Conservation (phyloP, 768 basidiomycete genomes). For the Naganishia antarctica region DNA sequence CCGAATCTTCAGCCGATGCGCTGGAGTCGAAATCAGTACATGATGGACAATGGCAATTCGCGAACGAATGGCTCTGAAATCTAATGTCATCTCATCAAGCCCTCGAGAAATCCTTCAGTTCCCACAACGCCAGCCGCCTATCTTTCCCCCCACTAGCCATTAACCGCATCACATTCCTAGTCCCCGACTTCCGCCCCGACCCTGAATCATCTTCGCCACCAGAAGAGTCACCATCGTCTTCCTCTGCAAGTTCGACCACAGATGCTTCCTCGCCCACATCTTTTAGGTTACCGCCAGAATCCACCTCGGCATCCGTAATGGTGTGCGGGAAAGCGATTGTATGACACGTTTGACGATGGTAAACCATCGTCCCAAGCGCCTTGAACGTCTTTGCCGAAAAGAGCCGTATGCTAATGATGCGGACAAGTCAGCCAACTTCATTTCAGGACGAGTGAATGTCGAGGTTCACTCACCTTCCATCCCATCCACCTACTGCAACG, state of each 20-base stretch:
- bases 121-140: slow-evolving; percentile 67
- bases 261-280: neutral
- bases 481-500: slow-evolving; percentile 89
- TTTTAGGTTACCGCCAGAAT: neutral
- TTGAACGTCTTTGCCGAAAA: slow-evolving; percentile 77
- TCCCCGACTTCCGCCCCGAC: slow-evolving; percentile 58
- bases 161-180: slow-evolving; percentile 53
- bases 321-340: slow-evolving; percentile 63
- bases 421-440: neutral
- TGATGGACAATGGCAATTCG: too few species aligned
- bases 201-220: slow-evolving; percentile 52
- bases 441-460: neutral
- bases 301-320: neutral
- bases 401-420: slow-evolving; percentile 63
- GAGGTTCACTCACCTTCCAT: slow-evolving; percentile 66
- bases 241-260: slow-evolving; percentile 2
- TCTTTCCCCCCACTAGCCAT: slow-evolving; percentile 65
- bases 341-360: slow-evolving; percentile 76
- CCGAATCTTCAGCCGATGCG: too few species aligned
- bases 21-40: too few species aligned
- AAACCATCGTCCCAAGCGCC: slow-evolving; percentile 72
- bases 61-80: too few species aligned
- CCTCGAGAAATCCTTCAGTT: slow-evolving; percentile 49
- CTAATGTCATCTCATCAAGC: slow-evolving; percentile 16
- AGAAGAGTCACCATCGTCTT: slow-evolving; percentile 29